phyloP scores from a whole-genome alignment of 2,329 filamentous ascomycete species.

The Parasarocladium wereldwijsianum region DNA sequence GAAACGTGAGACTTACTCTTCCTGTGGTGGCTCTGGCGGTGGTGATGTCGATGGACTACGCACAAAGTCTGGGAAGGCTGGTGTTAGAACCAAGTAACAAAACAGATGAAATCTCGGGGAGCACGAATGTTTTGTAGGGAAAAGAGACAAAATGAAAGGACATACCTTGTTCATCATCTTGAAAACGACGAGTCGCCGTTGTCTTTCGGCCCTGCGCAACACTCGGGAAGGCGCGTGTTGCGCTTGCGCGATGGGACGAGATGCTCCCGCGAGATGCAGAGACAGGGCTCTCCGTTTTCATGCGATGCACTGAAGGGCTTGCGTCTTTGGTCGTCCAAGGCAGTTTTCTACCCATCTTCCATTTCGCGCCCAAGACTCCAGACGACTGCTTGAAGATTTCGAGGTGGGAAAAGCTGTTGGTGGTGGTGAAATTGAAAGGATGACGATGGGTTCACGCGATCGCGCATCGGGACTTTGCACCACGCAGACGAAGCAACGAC shows the following conservation, averaged over 20 bases:
- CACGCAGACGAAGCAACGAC: too few relatives aligned
- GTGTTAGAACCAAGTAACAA: background rate
- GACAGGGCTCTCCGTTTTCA: background rate
- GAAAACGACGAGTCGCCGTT: background rate
- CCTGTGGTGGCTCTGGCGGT: constrained; percentile 29
- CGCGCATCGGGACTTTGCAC: too few relatives aligned
- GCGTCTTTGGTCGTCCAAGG: too few relatives aligned
- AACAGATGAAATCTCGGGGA: too few relatives aligned
- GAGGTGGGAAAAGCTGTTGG: too few relatives aligned
- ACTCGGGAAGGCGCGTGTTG: background rate
- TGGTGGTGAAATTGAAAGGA: too few relatives aligned
- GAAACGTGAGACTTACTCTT: constrained; percentile 21
- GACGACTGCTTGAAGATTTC: too few relatives aligned
- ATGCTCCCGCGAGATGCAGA: background rate
- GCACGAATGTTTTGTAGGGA: too few relatives aligned
- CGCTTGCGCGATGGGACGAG: background rate
- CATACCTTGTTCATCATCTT: background rate
- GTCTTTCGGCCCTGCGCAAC: background rate
- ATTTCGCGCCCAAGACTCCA: too few relatives aligned
- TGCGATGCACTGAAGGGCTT: too few relatives aligned
- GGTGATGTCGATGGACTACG: constrained; percentile 35
- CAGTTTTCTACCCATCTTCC: too few relatives aligned
- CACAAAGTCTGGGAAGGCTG: constrained; percentile 8
- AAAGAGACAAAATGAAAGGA: constrained; percentile 4
- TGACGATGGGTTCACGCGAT: too few relatives aligned